Percentiles rank a stretch among this genome's conserved stretches.
Evolutionary conservation across 345 rosid species (phyloP).

Genomic region (Mallotus nudiflorus): DNA sequence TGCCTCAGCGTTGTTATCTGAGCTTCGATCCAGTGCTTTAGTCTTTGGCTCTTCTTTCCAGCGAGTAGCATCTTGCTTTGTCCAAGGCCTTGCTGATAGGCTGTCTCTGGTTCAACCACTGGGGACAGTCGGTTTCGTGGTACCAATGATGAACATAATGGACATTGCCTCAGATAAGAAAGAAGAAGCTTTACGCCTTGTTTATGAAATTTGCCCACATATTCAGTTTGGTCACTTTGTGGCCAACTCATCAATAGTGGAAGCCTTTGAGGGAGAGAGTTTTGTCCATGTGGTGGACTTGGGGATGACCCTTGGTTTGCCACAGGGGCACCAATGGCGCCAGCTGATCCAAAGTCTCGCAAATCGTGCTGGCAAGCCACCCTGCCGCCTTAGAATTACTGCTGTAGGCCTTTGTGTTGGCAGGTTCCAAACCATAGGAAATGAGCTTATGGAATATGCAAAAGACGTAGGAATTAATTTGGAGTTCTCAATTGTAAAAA

Average conservation of each 20-base stretch:
- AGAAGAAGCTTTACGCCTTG: slow-evolving; percentile 58
- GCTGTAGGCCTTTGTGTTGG: slow-evolving; percentile 41
- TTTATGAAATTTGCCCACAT: slow-evolving; percentile 61
- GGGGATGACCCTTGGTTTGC: slow-evolving; percentile 64
- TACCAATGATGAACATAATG: slow-evolving; percentile 40
- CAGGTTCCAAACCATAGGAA: slow-evolving; percentile 40
- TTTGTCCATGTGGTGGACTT: slow-evolving; percentile 65
- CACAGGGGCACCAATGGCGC: slow-evolving; percentile 59
- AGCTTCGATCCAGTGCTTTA: slow-evolving; percentile 47
- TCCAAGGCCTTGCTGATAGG: slow-evolving; percentile 58
- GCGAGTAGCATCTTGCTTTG: slow-evolving; percentile 69
- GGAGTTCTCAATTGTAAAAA: slow-evolving; percentile 46
- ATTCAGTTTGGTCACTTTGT: slow-evolving; percentile 59
- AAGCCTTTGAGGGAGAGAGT: slow-evolving; percentile 83
- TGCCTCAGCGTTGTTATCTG: slow-evolving; percentile 50
- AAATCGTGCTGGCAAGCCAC: slow-evolving; percentile 37
- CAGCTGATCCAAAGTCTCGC: slow-evolving; percentile 55
- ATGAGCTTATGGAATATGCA: slow-evolving; percentile 43
- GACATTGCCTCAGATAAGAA: slow-evolving; percentile 41
- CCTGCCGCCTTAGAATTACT: slow-evolving; percentile 47
- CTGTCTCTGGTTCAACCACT: slow-evolving; percentile 48
- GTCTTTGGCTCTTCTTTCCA: slow-evolving; percentile 66
- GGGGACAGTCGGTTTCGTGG: slow-evolving; percentile 32
- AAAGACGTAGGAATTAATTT: slow-evolving; percentile 36
- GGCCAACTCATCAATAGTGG: slow-evolving; percentile 59